Evolutionary conservation across 441 rosid genomes (phyloP).

Genomic region (Adansonia gregorii): DNA sequence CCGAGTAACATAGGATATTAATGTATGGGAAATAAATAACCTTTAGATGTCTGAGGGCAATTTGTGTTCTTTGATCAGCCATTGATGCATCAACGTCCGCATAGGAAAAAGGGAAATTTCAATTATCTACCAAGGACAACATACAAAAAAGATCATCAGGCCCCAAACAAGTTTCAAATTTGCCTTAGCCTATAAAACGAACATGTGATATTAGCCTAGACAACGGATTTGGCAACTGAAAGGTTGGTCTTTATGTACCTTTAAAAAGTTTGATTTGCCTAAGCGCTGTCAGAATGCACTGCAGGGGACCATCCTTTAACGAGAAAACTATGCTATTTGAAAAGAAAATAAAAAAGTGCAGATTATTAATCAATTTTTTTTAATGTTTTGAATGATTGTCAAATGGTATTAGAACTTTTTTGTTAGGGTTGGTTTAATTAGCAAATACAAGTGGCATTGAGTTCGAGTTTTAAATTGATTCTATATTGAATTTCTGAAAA

Average conservation of each 20-base stretch:
- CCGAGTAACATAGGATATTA: too few species aligned
- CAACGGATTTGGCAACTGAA: not conserved
- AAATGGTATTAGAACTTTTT: too few species aligned
- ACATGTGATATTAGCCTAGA: not conserved
- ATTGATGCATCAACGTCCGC: conserved; percentile 95
- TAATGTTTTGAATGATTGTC: too few species aligned
- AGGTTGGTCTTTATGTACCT: conserved; percentile 41
- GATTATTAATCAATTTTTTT: too few species aligned
- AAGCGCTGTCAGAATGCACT: conserved; percentile 81
- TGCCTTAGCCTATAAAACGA: too few species aligned
- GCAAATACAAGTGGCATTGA: too few species aligned
- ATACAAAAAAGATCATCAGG: not conserved
- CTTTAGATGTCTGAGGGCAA: conserved; percentile 81
- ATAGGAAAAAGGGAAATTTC: conserved; percentile 69
- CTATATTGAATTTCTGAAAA: too few species aligned
- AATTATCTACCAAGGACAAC: conserved; percentile 54
- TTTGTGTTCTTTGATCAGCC: conserved; percentile 90
- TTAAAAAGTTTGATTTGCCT: conserved; percentile 74
- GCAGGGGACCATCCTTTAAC: conserved; percentile 94
- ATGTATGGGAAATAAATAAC: conserved; percentile 31
- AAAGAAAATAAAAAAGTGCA: not conserved
- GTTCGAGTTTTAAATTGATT: too few species aligned
- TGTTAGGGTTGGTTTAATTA: too few species aligned
- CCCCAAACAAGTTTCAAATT: too few species aligned
- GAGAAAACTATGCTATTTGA: conserved; percentile 55